Conservation (phyloP, 495 filamentous ascomycete species). For the Barbatosphaeria neglecta region DNA sequence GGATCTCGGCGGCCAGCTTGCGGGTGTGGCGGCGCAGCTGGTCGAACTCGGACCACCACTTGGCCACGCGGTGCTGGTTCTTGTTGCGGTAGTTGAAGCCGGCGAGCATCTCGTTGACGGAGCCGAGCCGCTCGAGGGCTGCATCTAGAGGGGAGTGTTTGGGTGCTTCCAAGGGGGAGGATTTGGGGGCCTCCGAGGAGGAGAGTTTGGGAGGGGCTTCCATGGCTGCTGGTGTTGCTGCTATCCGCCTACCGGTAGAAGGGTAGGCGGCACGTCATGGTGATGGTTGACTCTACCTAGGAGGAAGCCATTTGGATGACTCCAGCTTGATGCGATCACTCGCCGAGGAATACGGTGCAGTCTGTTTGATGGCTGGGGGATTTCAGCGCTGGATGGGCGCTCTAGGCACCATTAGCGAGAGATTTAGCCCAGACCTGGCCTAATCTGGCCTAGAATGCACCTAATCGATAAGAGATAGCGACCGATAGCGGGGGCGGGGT, state of each 20-base stretch:
- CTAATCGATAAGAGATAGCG: background rate
- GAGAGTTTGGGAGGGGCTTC: too few species aligned
- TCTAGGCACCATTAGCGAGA: background rate
- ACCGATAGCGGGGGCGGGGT: background rate
- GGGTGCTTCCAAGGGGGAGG: background rate
- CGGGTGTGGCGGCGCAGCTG: constrained; percentile 50
- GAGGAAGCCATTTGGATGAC: too few species aligned
- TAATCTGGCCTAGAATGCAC: background rate
- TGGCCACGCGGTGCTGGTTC: constrained; percentile 62
- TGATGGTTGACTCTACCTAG: too few species aligned
- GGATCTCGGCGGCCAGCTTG: constrained; percentile 36
- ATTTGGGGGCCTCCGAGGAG: background rate
- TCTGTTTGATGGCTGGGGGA: background rate
- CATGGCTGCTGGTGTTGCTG: too few species aligned
- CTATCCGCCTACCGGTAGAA: too few species aligned
- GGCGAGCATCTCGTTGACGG: constrained; percentile 36
- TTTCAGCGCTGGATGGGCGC: background rate
- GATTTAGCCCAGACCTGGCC: background rate
- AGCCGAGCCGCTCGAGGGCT: constrained; percentile 1
- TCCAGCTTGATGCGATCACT: too few species aligned
- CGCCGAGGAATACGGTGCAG: too few species aligned
- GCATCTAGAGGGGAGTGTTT: background rate
- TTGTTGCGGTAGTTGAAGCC: constrained; percentile 67
- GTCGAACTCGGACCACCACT: constrained; percentile 64
- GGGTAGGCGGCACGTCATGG: too few species aligned